A percentile compares a stretch with the other conserved stretches of the same genome.
These are phyloP conservation scores for Gossypium bickii DNA, from an alignment of 345 rosid genomes.

Conservation along the genomic window DNA sequence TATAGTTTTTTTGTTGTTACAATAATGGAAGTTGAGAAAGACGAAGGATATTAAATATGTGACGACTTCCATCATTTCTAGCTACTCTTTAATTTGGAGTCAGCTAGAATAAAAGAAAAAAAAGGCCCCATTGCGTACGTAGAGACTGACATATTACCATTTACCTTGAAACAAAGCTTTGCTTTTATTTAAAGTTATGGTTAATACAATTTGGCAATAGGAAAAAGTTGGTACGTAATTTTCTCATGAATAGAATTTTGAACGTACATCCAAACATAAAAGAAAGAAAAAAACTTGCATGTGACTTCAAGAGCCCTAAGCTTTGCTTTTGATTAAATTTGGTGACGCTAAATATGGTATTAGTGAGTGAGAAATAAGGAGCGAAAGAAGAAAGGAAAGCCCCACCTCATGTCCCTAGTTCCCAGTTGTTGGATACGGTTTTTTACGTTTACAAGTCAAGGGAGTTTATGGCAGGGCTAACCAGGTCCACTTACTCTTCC, in stretches of 20 bases:
- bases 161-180: neutral
- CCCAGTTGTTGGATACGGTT: slow-evolving; percentile 2
- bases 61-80: neutral
- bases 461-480: neutral
- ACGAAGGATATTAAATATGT: neutral
- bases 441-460: neutral
- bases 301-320: neutral
- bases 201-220: neutral
- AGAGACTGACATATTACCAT: slow-evolving; percentile 12
- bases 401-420: neutral
- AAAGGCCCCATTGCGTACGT: neutral
- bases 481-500: neutral
- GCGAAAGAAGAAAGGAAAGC: neutral
- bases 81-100: neutral
- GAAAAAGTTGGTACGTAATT: neutral
- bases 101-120: neutral
- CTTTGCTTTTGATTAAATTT: neutral
- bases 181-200: slow-evolving; percentile 1
- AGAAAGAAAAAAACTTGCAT: neutral
- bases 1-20: neutral
- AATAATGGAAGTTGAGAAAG: neutral
- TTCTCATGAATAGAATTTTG: neutral
- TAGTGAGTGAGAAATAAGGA: neutral
- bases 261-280: neutral
- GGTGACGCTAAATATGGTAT: neutral